phyloP scores from a whole-genome alignment of 257 asterid species.

The Cruciata laevipes region DNA sequence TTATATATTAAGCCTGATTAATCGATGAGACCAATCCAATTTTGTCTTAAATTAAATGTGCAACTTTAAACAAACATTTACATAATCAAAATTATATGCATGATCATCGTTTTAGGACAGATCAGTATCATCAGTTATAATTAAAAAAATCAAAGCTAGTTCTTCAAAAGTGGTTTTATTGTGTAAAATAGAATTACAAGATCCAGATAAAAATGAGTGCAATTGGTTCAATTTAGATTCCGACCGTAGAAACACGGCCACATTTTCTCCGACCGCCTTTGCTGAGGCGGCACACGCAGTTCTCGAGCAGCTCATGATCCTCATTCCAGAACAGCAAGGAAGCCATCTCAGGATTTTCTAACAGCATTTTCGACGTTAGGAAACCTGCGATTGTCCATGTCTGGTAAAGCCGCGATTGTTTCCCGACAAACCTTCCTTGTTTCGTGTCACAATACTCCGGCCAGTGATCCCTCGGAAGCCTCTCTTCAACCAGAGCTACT shows the following conservation, averaged over 20 bases:
- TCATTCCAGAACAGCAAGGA: slow-evolving; percentile 71
- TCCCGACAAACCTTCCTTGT: slow-evolving; percentile 66
- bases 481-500: slow-evolving; percentile 51
- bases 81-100: too few species aligned
- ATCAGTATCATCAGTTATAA: too few species aligned
- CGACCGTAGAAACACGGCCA: slow-evolving; percentile 44
- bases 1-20: too few species aligned
- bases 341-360: slow-evolving; percentile 67
- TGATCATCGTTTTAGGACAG: too few species aligned
- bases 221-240: not conserved
- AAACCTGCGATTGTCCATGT: slow-evolving; percentile 91
- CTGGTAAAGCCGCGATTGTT: slow-evolving; percentile 73
- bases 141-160: too few species aligned
- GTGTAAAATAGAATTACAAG: too few species aligned
- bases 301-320: slow-evolving; percentile 81
- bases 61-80: too few species aligned
- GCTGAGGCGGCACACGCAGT: slow-evolving; percentile 61
- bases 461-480: slow-evolving; percentile 60
- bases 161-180: too few species aligned
- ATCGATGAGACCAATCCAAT: too few species aligned
- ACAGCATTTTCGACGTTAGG: slow-evolving; percentile 67
- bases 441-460: slow-evolving; percentile 85
- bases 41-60: too few species aligned
- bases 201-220: too few species aligned
- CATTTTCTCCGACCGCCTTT: slow-evolving; percentile 63